Conservation (phyloP, 345 rosid species). For the Salix suchowensis region DNA sequence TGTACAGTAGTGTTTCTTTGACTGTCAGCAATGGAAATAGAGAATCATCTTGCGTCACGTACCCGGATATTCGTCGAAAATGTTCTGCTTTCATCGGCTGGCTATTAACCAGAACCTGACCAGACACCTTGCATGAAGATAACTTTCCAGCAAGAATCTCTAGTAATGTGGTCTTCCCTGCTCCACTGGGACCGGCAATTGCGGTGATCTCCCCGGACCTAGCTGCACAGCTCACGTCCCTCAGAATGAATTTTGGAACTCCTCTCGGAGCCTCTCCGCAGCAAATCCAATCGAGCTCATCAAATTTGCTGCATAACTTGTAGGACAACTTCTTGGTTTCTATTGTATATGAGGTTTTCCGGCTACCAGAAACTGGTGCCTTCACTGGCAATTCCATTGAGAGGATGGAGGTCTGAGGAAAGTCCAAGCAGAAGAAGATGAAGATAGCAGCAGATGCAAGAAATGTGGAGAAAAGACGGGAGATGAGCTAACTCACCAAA, state of each 20-base stretch:
- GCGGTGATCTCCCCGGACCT: constrained; percentile 65
- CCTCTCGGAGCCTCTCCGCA: constrained; percentile 21
- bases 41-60: constrained; percentile 82
- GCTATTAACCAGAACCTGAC: constrained; percentile 62
- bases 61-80: constrained; percentile 68
- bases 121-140: constrained; percentile 36
- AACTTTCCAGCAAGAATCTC: constrained; percentile 80
- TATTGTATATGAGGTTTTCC: constrained; percentile 40
- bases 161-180: constrained; percentile 82
- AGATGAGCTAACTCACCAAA: constrained; percentile 88
- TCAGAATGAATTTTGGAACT: constrained; percentile 43
- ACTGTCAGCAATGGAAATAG: constrained; percentile 82
- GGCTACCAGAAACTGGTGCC: constrained; percentile 34
- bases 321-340: constrained; percentile 62
- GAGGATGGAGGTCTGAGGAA: constrained; percentile 11
- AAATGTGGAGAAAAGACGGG: constrained; percentile 23
- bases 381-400: constrained; percentile 67
- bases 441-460: constrained; percentile 5
- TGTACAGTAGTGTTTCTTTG: constrained; percentile 74
- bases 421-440: constrained; percentile 12
- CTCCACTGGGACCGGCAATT: constrained; percentile 89
- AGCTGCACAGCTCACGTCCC: constrained; percentile 61
- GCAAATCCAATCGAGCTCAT: constrained; percentile 25
- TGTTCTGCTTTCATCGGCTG: constrained; percentile 45
- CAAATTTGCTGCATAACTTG: constrained; percentile 39